Base-by-base conservation (phyloP, 352 stramenopile genomes). In the Thalassiosira mediterranea region DNA sequence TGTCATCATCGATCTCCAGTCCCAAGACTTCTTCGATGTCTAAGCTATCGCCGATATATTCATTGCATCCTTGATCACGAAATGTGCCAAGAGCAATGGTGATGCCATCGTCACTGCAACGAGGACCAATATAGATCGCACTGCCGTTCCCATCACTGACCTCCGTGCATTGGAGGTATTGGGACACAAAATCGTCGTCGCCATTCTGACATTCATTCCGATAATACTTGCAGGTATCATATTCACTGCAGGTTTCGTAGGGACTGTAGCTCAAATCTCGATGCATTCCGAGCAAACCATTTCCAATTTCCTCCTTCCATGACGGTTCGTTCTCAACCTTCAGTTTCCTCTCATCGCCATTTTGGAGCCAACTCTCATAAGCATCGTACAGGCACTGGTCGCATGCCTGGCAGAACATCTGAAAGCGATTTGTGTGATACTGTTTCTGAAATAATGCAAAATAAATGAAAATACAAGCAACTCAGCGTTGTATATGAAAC, bases 31-130 rank as follows among this genome's bases (percentile, higher is more conserved):
- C 37, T 8, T 15, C 37, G 37, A 15, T 15, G 37, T 15, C 37
- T 15, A 15, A 15, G 37, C 8, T 44, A 8, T 8, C 37, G 8
- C 37, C 37, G 48, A 87, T 82, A 54, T 87, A 88, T 29, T 88
- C 63, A 40, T 81, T 79, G 37, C 85, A 93, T 31, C 87, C 72
- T 56, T 90, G 31, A 67, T 93, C 85, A n/a, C 61, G 79, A 57
- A 85, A 91, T 1, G 91, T 29, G n/a, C 80, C 87, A 53, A 91
- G 81, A 26, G 66, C 79, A 46, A 93, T 85, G 8, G 76, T 87
- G 19, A 76, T 76, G 52, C 87, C 87, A 63, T 91, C 83, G 17
- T 53, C 51, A 19, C 37, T 10, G 48, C 87, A 91, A 37, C 90
- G 78, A 8, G 87, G 85, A 57, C 76, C 83, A n/a, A 90, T 53